phyloP scores from a whole-genome alignment of 2,329 filamentous ascomycete species.

The Coniochaeta sp. region DNA sequence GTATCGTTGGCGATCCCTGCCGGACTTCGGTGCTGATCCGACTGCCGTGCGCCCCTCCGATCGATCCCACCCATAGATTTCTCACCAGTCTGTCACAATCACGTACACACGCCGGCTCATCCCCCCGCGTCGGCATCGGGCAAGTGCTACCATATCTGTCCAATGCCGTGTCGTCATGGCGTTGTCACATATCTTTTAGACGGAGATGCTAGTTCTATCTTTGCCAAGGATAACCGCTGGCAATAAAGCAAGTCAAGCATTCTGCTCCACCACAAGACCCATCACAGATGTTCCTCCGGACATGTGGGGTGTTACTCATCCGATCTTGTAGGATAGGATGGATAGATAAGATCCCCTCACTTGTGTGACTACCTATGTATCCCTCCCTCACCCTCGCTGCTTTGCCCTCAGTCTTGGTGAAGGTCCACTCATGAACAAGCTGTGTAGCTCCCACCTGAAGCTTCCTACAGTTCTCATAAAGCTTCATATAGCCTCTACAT shows the following conservation, averaged over 20 bases:
- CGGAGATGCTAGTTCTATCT: not conserved
- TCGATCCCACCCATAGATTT: no score
- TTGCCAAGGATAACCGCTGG: not conserved
- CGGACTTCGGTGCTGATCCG: not conserved
- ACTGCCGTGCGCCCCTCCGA: not conserved
- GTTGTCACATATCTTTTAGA: not conserved
- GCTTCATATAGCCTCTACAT: no score
- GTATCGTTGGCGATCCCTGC: not conserved
- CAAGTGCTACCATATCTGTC: not conserved
- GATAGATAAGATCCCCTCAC: slow-evolving; percentile 1
- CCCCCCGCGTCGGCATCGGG: not conserved
- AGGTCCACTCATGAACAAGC: not conserved
- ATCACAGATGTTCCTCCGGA: not conserved
- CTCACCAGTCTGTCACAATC: not conserved
- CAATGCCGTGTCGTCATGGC: not conserved
- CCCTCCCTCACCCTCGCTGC: not conserved
- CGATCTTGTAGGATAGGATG: not conserved
- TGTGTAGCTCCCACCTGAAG: not conserved
- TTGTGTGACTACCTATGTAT: not conserved
- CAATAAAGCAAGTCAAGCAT: not conserved
- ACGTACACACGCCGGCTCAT: not conserved
- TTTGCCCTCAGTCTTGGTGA: not conserved
- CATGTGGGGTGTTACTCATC: not conserved
- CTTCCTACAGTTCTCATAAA: no score
- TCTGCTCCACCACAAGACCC: not conserved